Conservation (phyloP, 305 asterid genomes). For the Andrographis paniculata region DNA sequence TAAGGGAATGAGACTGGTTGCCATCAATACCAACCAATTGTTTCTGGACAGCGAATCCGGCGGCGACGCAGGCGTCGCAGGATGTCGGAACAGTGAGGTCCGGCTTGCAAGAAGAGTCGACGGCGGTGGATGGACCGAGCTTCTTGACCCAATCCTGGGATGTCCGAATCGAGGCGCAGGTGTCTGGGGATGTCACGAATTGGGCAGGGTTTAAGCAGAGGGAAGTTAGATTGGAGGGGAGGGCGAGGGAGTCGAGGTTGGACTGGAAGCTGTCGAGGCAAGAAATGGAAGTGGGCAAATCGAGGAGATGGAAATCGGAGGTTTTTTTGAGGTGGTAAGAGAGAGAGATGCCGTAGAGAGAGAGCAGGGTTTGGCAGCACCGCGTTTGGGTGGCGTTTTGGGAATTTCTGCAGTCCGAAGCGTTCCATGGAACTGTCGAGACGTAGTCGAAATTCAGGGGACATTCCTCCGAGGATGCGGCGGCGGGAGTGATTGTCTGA, state of each 20-base stretch:
- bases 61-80: constrained; percentile 65
- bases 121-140: constrained; percentile 40
- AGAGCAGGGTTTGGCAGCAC: constrained; percentile 73
- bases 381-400: constrained; percentile 18
- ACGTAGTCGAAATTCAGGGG: constrained; percentile 65
- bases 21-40: constrained; percentile 59
- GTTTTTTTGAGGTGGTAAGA: constrained; percentile 49
- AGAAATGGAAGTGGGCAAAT: constrained; percentile 57
- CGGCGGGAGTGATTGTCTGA: constrained; percentile 13
- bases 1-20: constrained; percentile 51
- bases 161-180: constrained; percentile 61
- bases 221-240: constrained; percentile 47
- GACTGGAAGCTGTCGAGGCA: constrained; percentile 62
- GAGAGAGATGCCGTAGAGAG: constrained; percentile 54
- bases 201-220: constrained; percentile 58
- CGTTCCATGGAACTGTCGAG: constrained; percentile 50
- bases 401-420: constrained; percentile 38
- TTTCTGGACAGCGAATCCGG: constrained; percentile 52
- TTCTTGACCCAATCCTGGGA: constrained; percentile 57
- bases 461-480: constrained; percentile 29
- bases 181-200: constrained; percentile 38
- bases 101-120: constrained; percentile 54
- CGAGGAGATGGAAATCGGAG: constrained; percentile 41
- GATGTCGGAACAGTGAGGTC: constrained; percentile 54
- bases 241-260: constrained; percentile 35